Base-by-base conservation (phyloP, 176 grass and related monocot species). In the Avena atlantica region DNA sequence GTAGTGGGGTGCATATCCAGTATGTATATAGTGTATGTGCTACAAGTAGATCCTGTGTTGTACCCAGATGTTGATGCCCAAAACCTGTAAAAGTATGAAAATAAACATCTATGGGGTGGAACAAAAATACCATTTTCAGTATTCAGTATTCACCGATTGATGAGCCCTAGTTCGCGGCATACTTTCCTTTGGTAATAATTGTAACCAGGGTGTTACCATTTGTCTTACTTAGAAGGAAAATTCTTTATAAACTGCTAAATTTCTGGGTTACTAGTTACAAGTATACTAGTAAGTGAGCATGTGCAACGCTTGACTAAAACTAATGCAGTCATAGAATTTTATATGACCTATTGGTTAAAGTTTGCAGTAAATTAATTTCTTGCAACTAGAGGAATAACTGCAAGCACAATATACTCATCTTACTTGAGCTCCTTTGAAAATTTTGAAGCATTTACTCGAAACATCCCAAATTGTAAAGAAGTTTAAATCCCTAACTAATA, bases 41-140 rank as follows among this genome's bases (percentile, higher is more conserved):
- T 31, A 29, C 25, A 65, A 62, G 60, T 65, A 65, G 23, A 50
- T 27, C 25, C 48, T 53, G 73, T 76, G 73, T 76, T 76, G 73
- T 15, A 76, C 24, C 42, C 2, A 74, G 44, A 50, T 48, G 42
- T 16, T 7, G 44, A 74, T 23, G 21, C 15, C 50, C 45, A 50
- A 74, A 23, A 51, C 8, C 20, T 60, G 57, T 63, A 63, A 48
- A 14, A 49, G 27, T 74, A 23, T 11, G 13, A 74, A 74, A 49
- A 49, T 6, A 23, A 7, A 73, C 66, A 47, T 74, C 25, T 74
- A 21, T 74, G 71, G 21, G 71, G 50, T 74, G 71, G 45, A 74
- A 74, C 2, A 74, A 74, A 14, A 74, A 25, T 74, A 74, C 24
- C 21, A 51, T 27, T 74, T 27, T 74, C 1, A 74, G 21, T 50